Conservation (phyloP, 139 green algal genomes). For the Choricystis sp. region DNA sequence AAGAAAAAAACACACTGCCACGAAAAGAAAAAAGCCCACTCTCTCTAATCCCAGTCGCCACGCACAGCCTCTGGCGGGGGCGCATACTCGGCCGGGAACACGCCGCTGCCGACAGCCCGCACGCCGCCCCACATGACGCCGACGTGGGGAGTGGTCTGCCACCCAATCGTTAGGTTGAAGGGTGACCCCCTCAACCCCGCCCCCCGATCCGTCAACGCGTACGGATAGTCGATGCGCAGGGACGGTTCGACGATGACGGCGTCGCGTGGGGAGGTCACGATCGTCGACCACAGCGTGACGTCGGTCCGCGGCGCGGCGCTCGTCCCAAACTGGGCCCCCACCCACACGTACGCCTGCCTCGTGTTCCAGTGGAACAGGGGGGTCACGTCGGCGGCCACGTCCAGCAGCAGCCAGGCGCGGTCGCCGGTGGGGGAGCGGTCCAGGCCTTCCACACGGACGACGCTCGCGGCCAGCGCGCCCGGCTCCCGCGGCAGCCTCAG, state of each 20-base stretch:
- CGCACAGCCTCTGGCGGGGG: neutral
- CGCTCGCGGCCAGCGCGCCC: neutral
- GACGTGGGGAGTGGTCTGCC: neutral
- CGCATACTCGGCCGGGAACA: neutral
- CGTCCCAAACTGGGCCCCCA: neutral
- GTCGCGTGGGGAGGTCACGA: neutral
- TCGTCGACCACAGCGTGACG: neutral
- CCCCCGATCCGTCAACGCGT: neutral
- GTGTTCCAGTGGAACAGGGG: conserved; percentile 3
- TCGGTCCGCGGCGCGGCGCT: neutral
- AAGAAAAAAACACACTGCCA: too few relatives aligned
- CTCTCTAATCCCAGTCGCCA: neutral
- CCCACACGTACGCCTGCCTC: conserved; percentile 4
- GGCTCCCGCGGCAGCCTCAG: neutral
- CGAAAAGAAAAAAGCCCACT: neutral
- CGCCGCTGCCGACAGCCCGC: neutral
- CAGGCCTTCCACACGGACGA: conserved; percentile 1
- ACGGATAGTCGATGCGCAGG: conserved; percentile 1
- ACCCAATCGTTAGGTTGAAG: neutral
- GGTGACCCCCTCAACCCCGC: neutral
- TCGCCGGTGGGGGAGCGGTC: neutral
- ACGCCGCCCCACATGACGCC: neutral
- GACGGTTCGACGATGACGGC: neutral
- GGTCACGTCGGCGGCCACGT: neutral
- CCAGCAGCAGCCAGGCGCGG: neutral